Percentiles rank a stretch among this genome's conserved stretches.
Evolutionary conservation across 148 eudicot genomes (phyloP).

Genomic region (Heliamphora exappendiculata): DNA sequence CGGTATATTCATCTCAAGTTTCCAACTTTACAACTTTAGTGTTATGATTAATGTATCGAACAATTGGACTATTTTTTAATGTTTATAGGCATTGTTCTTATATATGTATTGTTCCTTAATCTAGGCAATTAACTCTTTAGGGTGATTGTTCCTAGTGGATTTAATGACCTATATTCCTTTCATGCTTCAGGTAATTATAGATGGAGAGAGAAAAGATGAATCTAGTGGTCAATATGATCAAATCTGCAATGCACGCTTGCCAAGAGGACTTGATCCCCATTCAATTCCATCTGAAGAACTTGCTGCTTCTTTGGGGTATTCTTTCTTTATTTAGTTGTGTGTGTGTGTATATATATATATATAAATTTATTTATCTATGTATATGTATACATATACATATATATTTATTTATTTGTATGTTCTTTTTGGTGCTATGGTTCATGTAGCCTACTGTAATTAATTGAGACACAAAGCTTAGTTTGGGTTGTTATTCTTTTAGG

Average conservation of each 20-base stretch:
- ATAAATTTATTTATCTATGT: no score
- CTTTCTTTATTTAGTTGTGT: not conserved
- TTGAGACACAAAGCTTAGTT: no score
- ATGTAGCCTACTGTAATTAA: no score
- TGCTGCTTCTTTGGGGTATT: slow-evolving; percentile 92
- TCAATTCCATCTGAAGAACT: slow-evolving; percentile 94
- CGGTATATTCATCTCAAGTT: not conserved
- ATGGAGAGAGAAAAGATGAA: slow-evolving; percentile 64
- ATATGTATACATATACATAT: no score
- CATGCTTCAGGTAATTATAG: slow-evolving; percentile 47
- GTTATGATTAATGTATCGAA: not conserved
- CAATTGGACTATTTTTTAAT: not conserved
- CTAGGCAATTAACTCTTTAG: not conserved
- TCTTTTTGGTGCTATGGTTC: no score
- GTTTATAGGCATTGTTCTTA: not conserved
- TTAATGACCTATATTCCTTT: not conserved
- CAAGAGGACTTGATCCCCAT: slow-evolving; percentile 94
- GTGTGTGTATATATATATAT: no score
- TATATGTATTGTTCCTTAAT: not conserved
- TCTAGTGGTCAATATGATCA: slow-evolving; percentile 69
- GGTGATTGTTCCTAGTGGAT: not conserved
- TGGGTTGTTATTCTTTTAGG: not conserved
- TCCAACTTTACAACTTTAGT: not conserved
- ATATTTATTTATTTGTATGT: no score
- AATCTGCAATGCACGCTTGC: slow-evolving; percentile 90